A percentile compares a stretch with the other conserved stretches of the same genome.
Conservation (phyloP, 2,329 filamentous ascomycete species). For the Colletotrichum cordylinicola region DNA sequence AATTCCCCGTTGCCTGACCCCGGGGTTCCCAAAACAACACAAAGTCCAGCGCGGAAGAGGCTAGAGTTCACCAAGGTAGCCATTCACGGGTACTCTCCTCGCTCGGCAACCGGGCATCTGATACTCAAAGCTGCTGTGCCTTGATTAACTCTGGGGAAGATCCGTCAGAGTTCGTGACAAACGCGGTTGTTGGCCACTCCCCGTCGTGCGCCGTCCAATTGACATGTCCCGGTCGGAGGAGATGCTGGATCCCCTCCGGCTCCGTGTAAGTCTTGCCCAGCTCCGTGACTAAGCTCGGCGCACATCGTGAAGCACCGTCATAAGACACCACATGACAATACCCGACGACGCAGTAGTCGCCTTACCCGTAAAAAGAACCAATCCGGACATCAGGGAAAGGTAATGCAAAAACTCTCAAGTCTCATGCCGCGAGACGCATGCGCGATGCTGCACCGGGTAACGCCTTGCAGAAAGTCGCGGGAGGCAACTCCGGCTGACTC, state of each 20-base stretch:
- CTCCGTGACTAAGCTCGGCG: background rate
- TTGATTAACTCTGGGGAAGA: background rate
- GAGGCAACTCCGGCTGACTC: background rate
- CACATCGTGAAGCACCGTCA: background rate
- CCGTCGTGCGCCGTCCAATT: background rate
- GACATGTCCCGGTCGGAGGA: background rate
- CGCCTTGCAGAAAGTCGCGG: background rate
- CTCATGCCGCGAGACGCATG: background rate
- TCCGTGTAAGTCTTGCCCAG: background rate
- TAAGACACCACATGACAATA: background rate
- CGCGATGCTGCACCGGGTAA: background rate
- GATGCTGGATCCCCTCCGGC: background rate
- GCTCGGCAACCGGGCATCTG: background rate
- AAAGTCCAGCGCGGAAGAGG: background rate
- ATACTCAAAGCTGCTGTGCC: background rate
- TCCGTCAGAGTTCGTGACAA: background rate
- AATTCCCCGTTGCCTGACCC: background rate
- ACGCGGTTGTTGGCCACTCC: background rate
- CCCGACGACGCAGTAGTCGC: conserved; percentile 3
- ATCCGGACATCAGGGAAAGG: background rate
- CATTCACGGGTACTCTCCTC: background rate
- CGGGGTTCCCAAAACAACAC: background rate
- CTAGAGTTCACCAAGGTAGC: background rate
- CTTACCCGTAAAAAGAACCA: background rate
- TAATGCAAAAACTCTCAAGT: background rate